phyloP scores from a whole-genome alignment of 441 rosid species.

The Lepidium campestre region DNA sequence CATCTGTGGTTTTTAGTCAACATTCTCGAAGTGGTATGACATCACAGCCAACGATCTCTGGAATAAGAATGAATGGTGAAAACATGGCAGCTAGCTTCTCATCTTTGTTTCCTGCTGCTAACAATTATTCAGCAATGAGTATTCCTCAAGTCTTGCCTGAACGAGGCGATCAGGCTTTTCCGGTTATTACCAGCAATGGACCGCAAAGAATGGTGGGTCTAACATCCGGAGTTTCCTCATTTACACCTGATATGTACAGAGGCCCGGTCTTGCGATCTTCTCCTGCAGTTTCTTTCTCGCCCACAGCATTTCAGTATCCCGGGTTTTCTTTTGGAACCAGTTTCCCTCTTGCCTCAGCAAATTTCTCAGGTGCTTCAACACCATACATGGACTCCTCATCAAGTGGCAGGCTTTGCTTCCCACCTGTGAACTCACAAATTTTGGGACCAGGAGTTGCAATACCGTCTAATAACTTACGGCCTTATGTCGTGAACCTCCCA shows the following conservation, averaged over 20 bases:
- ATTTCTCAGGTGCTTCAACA: slow-evolving; percentile 46
- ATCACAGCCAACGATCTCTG: slow-evolving; percentile 43
- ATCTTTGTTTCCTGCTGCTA: slow-evolving; percentile 59
- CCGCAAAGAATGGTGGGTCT: slow-evolving; percentile 49
- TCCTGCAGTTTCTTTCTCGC: slow-evolving; percentile 44
- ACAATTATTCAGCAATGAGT: slow-evolving; percentile 49
- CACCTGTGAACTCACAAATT: slow-evolving; percentile 43
- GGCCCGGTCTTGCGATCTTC: slow-evolving; percentile 49
- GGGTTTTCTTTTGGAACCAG: slow-evolving; percentile 38
- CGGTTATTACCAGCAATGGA: slow-evolving; percentile 44
- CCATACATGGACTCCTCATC: slow-evolving; percentile 48
- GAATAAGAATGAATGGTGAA: slow-evolving; percentile 38
- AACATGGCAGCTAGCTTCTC: slow-evolving; percentile 54
- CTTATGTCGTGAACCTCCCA: slow-evolving; percentile 43
- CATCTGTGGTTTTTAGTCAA: slow-evolving; percentile 40
- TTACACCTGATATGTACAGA: slow-evolving; percentile 39
- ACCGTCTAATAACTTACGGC: slow-evolving; percentile 42
- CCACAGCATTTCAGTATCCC: slow-evolving; percentile 50
- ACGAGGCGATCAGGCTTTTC: slow-evolving; percentile 65
- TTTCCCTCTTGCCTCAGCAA: slow-evolving; percentile 43
- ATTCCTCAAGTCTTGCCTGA: slow-evolving; percentile 55
- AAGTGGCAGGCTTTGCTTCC: slow-evolving; percentile 44
- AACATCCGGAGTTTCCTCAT: slow-evolving; percentile 38
- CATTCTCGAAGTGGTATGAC: slow-evolving; percentile 37
- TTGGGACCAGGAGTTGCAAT: slow-evolving; percentile 44